Evolutionary conservation across 495 filamentous ascomycete species (phyloP).

Genomic region (Cercophora samala): DNA sequence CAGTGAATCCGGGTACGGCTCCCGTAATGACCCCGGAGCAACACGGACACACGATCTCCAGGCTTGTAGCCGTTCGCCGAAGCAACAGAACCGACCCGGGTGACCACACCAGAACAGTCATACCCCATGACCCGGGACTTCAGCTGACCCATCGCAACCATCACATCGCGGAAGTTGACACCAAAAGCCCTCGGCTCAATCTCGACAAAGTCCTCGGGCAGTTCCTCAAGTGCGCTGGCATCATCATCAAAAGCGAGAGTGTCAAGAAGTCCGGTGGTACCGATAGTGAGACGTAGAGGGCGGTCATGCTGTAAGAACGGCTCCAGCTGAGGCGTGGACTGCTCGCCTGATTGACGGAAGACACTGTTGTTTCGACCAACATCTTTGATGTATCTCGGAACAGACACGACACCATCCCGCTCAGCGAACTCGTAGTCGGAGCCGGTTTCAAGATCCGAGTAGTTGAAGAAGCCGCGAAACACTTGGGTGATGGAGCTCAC

Average conservation of each 20-base stretch:
- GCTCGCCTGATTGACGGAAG: conserved; percentile 9
- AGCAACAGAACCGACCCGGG: conserved; percentile 50
- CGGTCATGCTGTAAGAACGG: conserved; percentile 32
- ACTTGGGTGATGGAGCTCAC: conserved; percentile 28
- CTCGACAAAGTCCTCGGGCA: conserved; percentile 37
- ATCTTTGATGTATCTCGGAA: conserved; percentile 37
- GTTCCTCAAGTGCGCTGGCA: conserved; percentile 15
- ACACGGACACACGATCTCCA: conserved; percentile 48
- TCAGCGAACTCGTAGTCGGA: conserved; percentile 34
- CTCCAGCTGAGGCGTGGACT: conserved; percentile 16
- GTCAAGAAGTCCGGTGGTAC: conserved; percentile 33
- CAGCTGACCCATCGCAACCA: conserved; percentile 51
- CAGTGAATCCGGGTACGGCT: conserved; percentile 17
- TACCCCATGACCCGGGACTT: conserved; percentile 39
- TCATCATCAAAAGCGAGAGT: conserved; percentile 36
- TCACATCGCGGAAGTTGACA: conserved; percentile 48
- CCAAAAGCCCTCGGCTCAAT: conserved; percentile 42
- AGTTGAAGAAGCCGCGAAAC: conserved; percentile 25
- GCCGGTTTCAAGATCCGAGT: conserved; percentile 4
- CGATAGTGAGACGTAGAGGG: conserved; percentile 31
- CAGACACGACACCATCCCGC: conserved; percentile 24
- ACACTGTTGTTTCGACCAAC: conserved; percentile 30
- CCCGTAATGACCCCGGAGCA: conserved; percentile 33
- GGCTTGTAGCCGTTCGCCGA: conserved; percentile 37
- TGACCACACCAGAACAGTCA: conserved; percentile 48